Base-by-base conservation (phyloP, 768 basidiomycete genomes). In the Trametes coccinea region DNA sequence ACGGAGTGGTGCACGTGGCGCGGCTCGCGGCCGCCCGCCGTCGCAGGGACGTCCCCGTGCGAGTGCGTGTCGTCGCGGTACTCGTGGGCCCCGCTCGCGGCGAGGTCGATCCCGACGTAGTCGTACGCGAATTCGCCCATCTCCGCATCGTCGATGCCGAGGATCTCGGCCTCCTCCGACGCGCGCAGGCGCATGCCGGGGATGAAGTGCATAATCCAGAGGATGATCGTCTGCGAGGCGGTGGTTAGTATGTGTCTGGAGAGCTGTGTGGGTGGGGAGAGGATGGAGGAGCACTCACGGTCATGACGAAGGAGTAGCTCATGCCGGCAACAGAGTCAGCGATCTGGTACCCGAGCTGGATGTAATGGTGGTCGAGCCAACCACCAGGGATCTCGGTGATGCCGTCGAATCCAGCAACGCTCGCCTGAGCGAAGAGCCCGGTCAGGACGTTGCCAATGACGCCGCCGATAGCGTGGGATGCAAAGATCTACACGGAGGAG, bases 141-240 rank as follows among this genome's bases (percentile, higher is more conserved):
- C 75, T 84, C 78, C 14, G 78, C 73, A 71, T 93, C 90, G 75
- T 98, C 95, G 66, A 96, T 86, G 59, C 95, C 95, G 49, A 96
- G 77, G 43, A 88, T 84, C 75, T 92, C 90, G 7, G 80, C 79
- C 63, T 87, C 85, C 64, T 87, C 86, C 11, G 74, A 71, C 33
- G 80, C 79, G 56, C 92, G 88, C 64, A 98, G 81, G 43, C 86
- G 79, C 56, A 92, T 80, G 55, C 88, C 89, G 6, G 93, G 93
- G 68, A 93, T 87, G 74, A 76, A 87, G 76, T 95, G 92, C 90
- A 96, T 93, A 65, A 85, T 75, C 90, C 91, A 92, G 39, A 92
- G 82, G 71, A 93, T 91, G 74, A 89, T 78, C 6, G 89, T 92
- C 87, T 89, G 67, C 47, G 14, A 31, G 17, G 16, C 51, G 52